Evolutionary conservation across 2,329 filamentous ascomycete genomes (phyloP).

Genomic region (Colletotrichum lentis): DNA sequence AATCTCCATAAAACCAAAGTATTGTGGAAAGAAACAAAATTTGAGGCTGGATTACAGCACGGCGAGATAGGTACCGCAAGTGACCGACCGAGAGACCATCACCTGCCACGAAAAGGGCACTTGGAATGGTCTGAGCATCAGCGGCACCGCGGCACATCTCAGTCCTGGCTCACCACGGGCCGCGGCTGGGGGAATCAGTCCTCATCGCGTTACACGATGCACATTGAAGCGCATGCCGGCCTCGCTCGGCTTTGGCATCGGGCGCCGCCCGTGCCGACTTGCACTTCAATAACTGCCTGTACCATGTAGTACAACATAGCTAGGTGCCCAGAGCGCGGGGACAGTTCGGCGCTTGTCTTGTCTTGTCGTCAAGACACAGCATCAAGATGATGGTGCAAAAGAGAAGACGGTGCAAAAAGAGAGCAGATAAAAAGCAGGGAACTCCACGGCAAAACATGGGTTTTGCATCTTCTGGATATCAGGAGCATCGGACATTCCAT

Average conservation of each 20-base stretch:
- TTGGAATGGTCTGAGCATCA: conserved; percentile 33
- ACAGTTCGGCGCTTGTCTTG: no score
- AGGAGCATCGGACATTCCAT: conserved; percentile 23
- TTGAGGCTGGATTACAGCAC: conserved; percentile 14
- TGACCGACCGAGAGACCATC: conserved; percentile 18
- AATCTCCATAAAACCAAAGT: conserved; percentile 2
- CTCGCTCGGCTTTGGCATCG: not conserved
- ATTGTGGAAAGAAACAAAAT: no score
- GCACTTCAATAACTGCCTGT: no score
- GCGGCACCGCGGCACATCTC: conserved; percentile 20
- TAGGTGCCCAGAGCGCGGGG: no score
- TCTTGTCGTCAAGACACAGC: not conserved
- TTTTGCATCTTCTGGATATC: conserved; percentile 29
- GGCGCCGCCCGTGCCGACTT: no score
- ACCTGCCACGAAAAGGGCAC: conserved; percentile 5
- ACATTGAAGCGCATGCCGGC: not conserved
- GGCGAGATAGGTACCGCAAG: conserved; percentile 21
- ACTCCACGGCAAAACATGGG: conserved; percentile 26
- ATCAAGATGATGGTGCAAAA: conserved; percentile 1
- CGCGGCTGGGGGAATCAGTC: conserved; percentile 5
- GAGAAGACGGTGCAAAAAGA: not conserved
- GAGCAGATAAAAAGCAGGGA: not conserved
- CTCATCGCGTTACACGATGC: conserved; percentile 3
- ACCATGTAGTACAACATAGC: no score
- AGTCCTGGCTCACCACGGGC: conserved; percentile 26